Conservation (phyloP, 768 basidiomycete species). For the Lactarius trivialis region DNA sequence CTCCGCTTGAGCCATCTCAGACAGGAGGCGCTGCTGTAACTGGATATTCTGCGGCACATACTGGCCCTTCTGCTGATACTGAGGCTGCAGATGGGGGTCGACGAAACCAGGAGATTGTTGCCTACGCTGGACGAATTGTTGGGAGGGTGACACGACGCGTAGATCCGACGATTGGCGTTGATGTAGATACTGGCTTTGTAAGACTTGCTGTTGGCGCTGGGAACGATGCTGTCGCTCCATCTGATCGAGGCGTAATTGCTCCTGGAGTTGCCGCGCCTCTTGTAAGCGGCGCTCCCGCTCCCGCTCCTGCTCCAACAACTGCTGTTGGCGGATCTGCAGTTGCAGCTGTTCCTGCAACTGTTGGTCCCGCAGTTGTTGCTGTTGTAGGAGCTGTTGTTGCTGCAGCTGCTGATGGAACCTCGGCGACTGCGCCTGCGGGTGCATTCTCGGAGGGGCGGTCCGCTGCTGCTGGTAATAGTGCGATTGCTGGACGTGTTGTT, state of each 20-base stretch:
- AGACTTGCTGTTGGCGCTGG: constrained; percentile 23
- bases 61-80: constrained; percentile 48
- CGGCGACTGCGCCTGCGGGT: constrained; percentile 69
- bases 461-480: constrained; percentile 37
- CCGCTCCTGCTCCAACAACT: constrained; percentile 55
- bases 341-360: constrained; percentile 31
- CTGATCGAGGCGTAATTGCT: constrained; percentile 20
- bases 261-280: constrained; percentile 30
- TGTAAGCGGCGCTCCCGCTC: constrained; percentile 58
- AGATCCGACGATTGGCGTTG: constrained; percentile 42
- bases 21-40: constrained; percentile 68
- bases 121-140: constrained; percentile 40
- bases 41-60: constrained; percentile 60
- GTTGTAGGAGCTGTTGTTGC: constrained; percentile 53
- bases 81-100: constrained; percentile 27
- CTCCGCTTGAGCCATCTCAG: constrained; percentile 67
- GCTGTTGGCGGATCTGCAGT: constrained; percentile 22
- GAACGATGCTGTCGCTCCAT: constrained; percentile 21
- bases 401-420: constrained; percentile 73
- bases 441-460: constrained; percentile 70
- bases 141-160: constrained; percentile 43
- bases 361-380: constrained; percentile 60
- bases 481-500: constrained; percentile 31
- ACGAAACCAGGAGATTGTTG: constrained; percentile 33
- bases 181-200: constrained; percentile 31